A percentile compares a stretch with the other conserved stretches of the same genome.
Conservation (phyloP, 495 filamentous ascomycete genomes). For the Xylaria bambusicola region DNA sequence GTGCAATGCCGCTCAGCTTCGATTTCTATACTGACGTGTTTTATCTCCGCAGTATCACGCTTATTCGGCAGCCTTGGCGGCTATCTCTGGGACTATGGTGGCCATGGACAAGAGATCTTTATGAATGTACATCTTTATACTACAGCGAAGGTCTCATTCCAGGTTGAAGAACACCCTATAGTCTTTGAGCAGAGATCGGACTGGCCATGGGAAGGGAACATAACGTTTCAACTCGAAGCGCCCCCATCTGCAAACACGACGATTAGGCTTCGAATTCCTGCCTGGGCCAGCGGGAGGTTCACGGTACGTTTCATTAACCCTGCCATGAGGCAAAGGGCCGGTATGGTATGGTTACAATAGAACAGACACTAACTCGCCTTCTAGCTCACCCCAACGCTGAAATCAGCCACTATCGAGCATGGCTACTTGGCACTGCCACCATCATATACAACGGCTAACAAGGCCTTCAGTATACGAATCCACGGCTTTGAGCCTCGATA, state of each 20-base stretch:
- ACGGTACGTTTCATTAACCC: constrained; percentile 34
- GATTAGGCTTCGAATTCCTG: constrained; percentile 51
- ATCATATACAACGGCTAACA: constrained; percentile 35
- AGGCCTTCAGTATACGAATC: constrained; percentile 33
- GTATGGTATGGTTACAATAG: not conserved
- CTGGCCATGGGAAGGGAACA: constrained; percentile 59
- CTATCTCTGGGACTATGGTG: constrained; percentile 51
- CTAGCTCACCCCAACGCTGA: constrained; percentile 27
- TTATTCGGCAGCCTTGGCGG: constrained; percentile 56
- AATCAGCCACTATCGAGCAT: constrained; percentile 41
- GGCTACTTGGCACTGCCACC: constrained; percentile 51
- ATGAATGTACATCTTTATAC: constrained; percentile 58
- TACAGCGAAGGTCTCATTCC: constrained; percentile 45
- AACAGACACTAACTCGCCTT: constrained; percentile 14
- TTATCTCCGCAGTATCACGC: constrained; percentile 22
- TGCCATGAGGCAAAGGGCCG: not conserved
- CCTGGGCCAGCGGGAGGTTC: constrained; percentile 47
- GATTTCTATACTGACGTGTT: not conserved
- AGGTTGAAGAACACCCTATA: constrained; percentile 37
- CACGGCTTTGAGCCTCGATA: constrained; percentile 46
- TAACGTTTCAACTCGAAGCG: constrained; percentile 44
- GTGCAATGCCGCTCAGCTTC: no score
- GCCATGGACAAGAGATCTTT: constrained; percentile 29
- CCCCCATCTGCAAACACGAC: constrained; percentile 34
- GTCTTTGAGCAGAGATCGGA: constrained; percentile 50